Conservation (phyloP, 768 basidiomycete species). For the Suillus lakei region DNA sequence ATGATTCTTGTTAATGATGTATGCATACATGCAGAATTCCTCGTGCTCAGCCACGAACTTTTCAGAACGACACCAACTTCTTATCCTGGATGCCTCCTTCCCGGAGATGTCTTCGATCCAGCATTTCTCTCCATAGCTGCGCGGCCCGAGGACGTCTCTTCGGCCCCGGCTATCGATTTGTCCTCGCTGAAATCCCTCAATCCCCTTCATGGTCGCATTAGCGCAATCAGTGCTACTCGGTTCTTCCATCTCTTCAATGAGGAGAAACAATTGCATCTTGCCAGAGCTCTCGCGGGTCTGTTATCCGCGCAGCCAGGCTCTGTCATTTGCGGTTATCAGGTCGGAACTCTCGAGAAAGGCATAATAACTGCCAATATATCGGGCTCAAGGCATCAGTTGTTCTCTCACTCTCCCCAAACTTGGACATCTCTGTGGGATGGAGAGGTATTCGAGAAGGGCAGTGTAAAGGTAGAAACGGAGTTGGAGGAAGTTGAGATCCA, state of each 20-base stretch:
- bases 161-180: conserved; percentile 32
- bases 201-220: conserved; percentile 51
- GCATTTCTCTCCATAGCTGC: conserved; percentile 41
- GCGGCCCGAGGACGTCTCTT: conserved; percentile 32
- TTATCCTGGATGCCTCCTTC: conserved; percentile 58
- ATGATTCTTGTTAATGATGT: not conserved
- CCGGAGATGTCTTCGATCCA: conserved; percentile 59
- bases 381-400: not conserved
- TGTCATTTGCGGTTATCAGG: conserved; percentile 35
- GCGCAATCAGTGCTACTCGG: conserved; percentile 53
- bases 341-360: conserved; percentile 18
- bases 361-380: not conserved
- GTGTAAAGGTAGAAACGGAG: conserved; percentile 33
- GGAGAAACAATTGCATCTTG: conserved; percentile 32
- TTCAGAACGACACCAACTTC: conserved; percentile 58
- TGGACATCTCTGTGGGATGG: conserved; percentile 26
- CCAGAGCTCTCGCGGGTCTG: conserved; percentile 31
- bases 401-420: conserved; percentile 18
- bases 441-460: conserved; percentile 34
- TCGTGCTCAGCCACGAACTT: conserved; percentile 62
- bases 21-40: conserved; percentile 46
- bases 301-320: conserved; percentile 36
- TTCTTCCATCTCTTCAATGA: conserved; percentile 49
- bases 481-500: conserved; percentile 12
- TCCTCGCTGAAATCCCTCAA: conserved; percentile 46